These are phyloP conservation scores for Ustilago vetiveriae DNA, from an alignment of 1,284 basidiomycete genomes.

Conservation along the genomic window DNA sequence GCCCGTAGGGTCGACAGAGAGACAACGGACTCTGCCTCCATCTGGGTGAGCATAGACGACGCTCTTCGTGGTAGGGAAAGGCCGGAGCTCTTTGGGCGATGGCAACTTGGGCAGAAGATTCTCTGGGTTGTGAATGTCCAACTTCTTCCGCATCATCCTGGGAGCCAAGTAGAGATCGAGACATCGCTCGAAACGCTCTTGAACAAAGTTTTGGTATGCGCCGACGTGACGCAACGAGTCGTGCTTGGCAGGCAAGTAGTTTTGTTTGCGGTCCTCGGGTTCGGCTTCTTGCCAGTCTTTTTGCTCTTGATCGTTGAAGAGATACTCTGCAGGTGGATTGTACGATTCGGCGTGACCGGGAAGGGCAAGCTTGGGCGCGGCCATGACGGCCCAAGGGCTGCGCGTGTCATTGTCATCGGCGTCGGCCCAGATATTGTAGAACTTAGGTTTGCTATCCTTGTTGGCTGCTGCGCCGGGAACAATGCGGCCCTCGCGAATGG, in stretches of 20 bases:
- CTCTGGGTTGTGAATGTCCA: constrained; percentile 73
- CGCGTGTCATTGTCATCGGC: constrained; percentile 68
- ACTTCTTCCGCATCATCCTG: constrained; percentile 72
- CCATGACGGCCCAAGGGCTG: constrained; percentile 70
- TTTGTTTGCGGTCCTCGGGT: constrained; percentile 87
- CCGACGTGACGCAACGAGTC: constrained; percentile 86
- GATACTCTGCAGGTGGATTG: constrained; percentile 96
- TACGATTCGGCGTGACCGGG: constrained; percentile 95
- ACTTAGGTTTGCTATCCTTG: constrained; percentile 75
- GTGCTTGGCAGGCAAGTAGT: constrained; percentile 90
- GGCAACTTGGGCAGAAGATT: constrained; percentile 95
- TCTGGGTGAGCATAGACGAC: constrained; percentile 78
- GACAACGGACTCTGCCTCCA: constrained; percentile 75
- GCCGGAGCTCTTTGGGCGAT: constrained; percentile 86
- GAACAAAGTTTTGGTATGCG: constrained; percentile 89
- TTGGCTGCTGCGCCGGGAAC: constrained; percentile 80
- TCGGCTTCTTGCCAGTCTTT: constrained; percentile 86
- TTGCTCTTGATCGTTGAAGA: constrained; percentile 86
- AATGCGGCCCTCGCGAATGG: constrained; percentile 94
- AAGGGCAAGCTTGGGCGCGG: constrained; percentile 89
- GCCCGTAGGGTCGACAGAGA: constrained; percentile 86
- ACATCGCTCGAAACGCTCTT: constrained; percentile 92
- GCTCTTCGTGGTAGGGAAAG: constrained; percentile 89
- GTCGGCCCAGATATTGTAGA: constrained; percentile 89
- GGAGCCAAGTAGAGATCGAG: constrained; percentile 97